Evolutionary conservation across 768 basidiomycete genomes (phyloP).

Genomic region (Tephrocybe sp.): DNA sequence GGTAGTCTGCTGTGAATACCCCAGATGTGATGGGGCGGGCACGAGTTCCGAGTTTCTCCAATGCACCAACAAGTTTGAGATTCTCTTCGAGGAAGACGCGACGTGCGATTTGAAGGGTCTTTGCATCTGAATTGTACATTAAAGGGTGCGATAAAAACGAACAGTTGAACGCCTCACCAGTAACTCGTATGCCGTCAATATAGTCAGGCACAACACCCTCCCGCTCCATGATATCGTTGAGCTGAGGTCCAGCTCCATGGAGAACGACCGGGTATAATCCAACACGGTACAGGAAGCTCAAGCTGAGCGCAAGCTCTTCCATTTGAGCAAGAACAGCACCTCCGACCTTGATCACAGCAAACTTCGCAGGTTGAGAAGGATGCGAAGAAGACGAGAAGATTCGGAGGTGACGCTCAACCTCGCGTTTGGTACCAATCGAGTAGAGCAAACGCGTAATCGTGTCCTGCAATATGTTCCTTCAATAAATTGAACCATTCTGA

Average conservation of each 20-base stretch:
- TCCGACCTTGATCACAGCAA: slow-evolving; percentile 97
- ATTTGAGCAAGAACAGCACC: slow-evolving; percentile 92
- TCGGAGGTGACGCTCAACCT: slow-evolving; percentile 96
- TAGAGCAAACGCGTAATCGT: slow-evolving; percentile 96
- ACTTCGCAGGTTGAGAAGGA: slow-evolving; percentile 86
- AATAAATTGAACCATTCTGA: neutral
- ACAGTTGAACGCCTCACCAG: slow-evolving; percentile 51
- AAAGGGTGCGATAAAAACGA: neutral
- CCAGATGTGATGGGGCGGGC: slow-evolving; percentile 97
- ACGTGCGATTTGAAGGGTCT: slow-evolving; percentile 92
- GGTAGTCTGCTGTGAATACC: slow-evolving; percentile 95
- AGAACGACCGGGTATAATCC: slow-evolving; percentile 97
- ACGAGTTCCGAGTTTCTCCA: slow-evolving; percentile 93
- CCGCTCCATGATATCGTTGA: slow-evolving; percentile 89
- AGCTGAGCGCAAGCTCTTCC: slow-evolving; percentile 89
- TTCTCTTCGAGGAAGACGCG: slow-evolving; percentile 98
- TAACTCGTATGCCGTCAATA: slow-evolving; percentile 96
- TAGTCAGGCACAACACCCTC: slow-evolving; percentile 96
- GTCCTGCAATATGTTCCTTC: slow-evolving; percentile 53
- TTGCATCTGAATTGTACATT: slow-evolving; percentile 62
- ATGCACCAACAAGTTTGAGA: slow-evolving; percentile 86
- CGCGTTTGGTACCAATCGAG: slow-evolving; percentile 94
- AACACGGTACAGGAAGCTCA: slow-evolving; percentile 95
- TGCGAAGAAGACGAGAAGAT: slow-evolving; percentile 96
- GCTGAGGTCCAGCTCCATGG: slow-evolving; percentile 93